Evolutionary conservation across 129 eudicot species (phyloP).

Genomic region (Flaveria brownii): DNA sequence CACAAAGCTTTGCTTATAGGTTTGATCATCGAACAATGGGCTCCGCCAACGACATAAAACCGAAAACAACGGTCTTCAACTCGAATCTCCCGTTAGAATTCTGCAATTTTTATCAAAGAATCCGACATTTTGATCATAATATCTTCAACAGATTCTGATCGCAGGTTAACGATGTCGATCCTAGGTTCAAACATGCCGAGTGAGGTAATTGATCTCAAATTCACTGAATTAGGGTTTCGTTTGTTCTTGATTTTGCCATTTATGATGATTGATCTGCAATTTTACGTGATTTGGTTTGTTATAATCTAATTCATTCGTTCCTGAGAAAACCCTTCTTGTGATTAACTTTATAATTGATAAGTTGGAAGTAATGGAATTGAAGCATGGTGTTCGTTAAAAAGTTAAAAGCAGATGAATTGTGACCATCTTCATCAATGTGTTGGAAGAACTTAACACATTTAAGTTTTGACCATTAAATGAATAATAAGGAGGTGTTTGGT

Average conservation of each 20-base stretch:
- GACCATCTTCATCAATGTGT: constrained; percentile 12
- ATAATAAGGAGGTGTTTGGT: neutral
- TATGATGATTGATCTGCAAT: constrained; percentile 8
- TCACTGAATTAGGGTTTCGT: neutral
- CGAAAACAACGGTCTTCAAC: constrained; percentile 27
- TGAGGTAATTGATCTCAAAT: constrained; percentile 35
- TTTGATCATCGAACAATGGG: constrained; percentile 2
- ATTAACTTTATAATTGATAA: neutral
- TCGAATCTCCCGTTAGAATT: constrained; percentile 10
- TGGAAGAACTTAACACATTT: constrained; percentile 15
- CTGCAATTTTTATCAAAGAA: constrained; percentile 12
- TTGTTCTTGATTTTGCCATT: constrained; percentile 18
- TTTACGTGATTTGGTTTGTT: neutral
- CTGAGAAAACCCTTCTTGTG: neutral
- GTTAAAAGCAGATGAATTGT: neutral
- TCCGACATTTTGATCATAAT: neutral
- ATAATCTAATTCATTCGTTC: neutral
- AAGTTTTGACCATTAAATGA: neutral
- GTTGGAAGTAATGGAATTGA: neutral
- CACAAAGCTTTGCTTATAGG: neutral
- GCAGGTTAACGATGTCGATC: constrained; percentile 35
- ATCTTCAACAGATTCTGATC: constrained; percentile 16
- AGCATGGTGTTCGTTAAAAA: constrained; percentile 1
- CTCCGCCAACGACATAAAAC: constrained; percentile 18
- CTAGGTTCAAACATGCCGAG: constrained; percentile 36